phyloP scores from a whole-genome alignment of 2,329 filamentous ascomycete species.

The Simplicillium sp. region DNA sequence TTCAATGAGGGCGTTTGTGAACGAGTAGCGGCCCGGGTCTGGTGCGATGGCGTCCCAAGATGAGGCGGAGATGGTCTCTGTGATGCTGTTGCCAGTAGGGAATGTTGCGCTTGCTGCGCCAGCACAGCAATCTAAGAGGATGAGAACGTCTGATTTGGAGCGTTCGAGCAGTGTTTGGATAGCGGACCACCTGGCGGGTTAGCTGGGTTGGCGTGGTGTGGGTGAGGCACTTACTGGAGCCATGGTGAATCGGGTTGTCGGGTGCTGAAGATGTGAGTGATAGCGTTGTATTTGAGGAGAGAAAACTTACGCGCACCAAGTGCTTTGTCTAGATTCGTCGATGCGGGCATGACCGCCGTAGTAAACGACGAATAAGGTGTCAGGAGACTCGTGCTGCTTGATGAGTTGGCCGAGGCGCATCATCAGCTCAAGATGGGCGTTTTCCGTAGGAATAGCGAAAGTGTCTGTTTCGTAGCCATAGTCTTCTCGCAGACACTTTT shows the following conservation, averaged over 20 bases:
- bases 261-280: slow-evolving; percentile 25
- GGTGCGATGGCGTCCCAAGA: slow-evolving; percentile 54
- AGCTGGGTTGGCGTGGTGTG: too few species aligned
- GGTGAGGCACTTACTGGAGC: slow-evolving; percentile 34
- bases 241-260: slow-evolving; percentile 42
- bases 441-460: slow-evolving; percentile 48
- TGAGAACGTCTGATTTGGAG: slow-evolving; percentile 46
- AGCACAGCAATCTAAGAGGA: slow-evolving; percentile 50
- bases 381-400: slow-evolving; percentile 44
- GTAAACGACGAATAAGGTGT: slow-evolving; percentile 48
- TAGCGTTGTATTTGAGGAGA: not conserved
- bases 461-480: slow-evolving; percentile 48
- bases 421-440: slow-evolving; percentile 49
- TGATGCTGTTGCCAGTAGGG: slow-evolving; percentile 47
- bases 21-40: slow-evolving; percentile 49
- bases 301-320: slow-evolving; percentile 46
- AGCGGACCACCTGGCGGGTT: slow-evolving; percentile 39
- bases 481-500: slow-evolving; percentile 43
- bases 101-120: slow-evolving; percentile 51
- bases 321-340: slow-evolving; percentile 49
- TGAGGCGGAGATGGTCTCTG: slow-evolving; percentile 52
- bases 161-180: slow-evolving; percentile 50
- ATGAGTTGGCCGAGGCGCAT: slow-evolving; percentile 46
- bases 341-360: slow-evolving; percentile 52
- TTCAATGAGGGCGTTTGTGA: slow-evolving; percentile 49